These are phyloP conservation scores for Jacaranda mimosifolia DNA, from an alignment of 257 asterid species.

Conservation along the genomic window DNA sequence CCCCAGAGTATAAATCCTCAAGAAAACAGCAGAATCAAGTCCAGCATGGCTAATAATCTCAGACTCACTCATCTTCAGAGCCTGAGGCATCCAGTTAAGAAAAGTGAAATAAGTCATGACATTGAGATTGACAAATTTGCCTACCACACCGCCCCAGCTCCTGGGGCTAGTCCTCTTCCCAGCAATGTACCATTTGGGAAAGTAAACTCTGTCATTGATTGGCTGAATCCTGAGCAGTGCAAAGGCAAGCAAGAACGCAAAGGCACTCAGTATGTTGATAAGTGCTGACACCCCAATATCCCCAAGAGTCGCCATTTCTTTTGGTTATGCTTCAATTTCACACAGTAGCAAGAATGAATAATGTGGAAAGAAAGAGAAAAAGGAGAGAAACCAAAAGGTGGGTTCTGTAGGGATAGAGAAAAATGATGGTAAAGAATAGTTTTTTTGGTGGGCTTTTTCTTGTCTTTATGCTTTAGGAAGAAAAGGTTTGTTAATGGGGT, in stretches of 20 bases:
- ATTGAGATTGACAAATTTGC: conserved; percentile 79
- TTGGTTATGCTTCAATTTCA: conserved; percentile 26
- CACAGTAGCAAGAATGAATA: conserved; percentile 1
- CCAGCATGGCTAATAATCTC: conserved; percentile 92
- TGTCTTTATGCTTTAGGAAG: conserved; percentile 17
- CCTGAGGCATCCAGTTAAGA: conserved; percentile 99
- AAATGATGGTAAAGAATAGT: conserved; percentile 39
- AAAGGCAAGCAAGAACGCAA: conserved; percentile 89
- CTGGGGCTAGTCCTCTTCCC: conserved; percentile 80
- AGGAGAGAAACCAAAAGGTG: conserved; percentile 33
- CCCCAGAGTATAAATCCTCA: conserved; percentile 96
- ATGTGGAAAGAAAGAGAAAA: conserved; percentile 20
- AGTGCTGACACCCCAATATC: conserved; percentile 96
- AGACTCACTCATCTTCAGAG: conserved; percentile 87
- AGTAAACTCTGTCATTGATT: conserved; percentile 90
- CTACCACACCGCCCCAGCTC: conserved; percentile 74
- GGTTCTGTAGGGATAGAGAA: conserved; percentile 37
- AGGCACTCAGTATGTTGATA: conserved; percentile 72
- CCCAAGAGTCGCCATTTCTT: conserved; percentile 80
- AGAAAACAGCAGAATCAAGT: conserved; percentile 94
- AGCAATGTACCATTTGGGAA: conserved; percentile 90
- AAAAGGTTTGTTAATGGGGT: conserved; percentile 31
- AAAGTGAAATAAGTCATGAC: conserved; percentile 83
- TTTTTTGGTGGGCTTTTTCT: conserved; percentile 35
- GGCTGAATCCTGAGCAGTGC: conserved; percentile 96